Percentiles rank a stretch among this genome's conserved stretches.
phyloP scores from a whole-genome alignment of 2,329 filamentous ascomycete species.

The Albifimbria verrucaria region DNA sequence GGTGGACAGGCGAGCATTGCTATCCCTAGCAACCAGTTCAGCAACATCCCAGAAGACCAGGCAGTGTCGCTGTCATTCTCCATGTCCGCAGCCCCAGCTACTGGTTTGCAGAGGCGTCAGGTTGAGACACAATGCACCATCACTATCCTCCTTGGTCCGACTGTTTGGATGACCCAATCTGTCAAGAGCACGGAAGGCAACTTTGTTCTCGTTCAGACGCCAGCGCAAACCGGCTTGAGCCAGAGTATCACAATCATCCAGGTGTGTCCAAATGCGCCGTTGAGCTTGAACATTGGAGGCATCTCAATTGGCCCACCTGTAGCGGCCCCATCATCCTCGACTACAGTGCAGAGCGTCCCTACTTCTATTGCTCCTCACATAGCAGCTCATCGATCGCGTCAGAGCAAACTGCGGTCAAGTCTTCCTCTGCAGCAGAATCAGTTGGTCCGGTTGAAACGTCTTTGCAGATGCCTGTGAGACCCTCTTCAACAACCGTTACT shows the following conservation, averaged over 20 bases:
- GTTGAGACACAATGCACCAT: background rate
- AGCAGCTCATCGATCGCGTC: no score
- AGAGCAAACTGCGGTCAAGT: no score
- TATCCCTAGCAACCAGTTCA: background rate
- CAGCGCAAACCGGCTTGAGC: background rate
- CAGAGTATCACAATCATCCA: background rate
- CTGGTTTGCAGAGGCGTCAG: background rate
- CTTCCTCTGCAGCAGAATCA: no score
- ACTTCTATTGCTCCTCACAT: no score
- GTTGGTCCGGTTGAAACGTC: no score
- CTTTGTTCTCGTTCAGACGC: background rate
- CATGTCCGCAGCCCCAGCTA: background rate
- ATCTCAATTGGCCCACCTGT: background rate
- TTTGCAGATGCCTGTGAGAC: no score
- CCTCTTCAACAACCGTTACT: no score
- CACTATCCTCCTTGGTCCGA: background rate
- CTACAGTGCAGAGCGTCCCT: background rate
- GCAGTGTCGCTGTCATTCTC: background rate
- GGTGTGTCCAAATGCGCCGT: background rate
- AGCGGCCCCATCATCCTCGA: background rate
- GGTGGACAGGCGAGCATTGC: background rate
- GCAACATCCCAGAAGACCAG: background rate
- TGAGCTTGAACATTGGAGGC: background rate
- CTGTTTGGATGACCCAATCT: background rate
- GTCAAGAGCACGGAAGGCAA: background rate